A percentile compares a stretch with the other conserved stretches of the same genome.
Evolutionary conservation across 257 asterid genomes (phyloP).

Genomic region (Jacaranda mimosifolia): DNA sequence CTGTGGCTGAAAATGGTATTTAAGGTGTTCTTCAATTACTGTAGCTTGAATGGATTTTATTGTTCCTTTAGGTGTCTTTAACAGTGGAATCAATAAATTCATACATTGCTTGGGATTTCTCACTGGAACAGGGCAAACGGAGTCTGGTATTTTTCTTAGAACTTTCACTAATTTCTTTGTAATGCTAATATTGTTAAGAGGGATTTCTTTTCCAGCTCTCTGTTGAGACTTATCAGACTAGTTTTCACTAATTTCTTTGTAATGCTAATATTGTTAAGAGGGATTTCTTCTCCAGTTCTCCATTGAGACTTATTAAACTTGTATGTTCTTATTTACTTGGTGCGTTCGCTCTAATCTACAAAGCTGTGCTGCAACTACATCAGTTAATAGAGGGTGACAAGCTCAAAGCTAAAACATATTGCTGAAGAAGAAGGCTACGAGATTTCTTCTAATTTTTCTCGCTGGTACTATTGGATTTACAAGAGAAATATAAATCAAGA

Average conservation of each 20-base stretch:
- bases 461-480: not conserved
- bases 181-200: constrained; percentile 21
- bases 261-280: constrained; percentile 21
- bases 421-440: not conserved
- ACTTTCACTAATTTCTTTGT: constrained; percentile 28
- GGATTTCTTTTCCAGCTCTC: constrained; percentile 7
- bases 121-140: constrained; percentile 92
- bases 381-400: not conserved
- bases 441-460: not conserved
- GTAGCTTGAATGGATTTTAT: constrained; percentile 18
- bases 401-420: not conserved
- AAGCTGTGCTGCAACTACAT: constrained; percentile 5
- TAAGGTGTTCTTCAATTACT: not conserved
- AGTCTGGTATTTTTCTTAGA: constrained; percentile 68
- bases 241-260: constrained; percentile 23
- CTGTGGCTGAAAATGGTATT: constrained; percentile 28
- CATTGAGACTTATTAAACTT: constrained; percentile 12
- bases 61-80: constrained; percentile 67
- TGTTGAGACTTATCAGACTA: constrained; percentile 20
- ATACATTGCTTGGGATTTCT: constrained; percentile 97
- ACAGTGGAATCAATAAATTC: constrained; percentile 84
- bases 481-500: not conserved
- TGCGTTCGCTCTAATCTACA: constrained; percentile 20
- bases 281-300: not conserved
- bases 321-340: constrained; percentile 7